A percentile compares a stretch with the other conserved stretches of the same genome.
These are phyloP conservation scores for Benincasa hispida DNA, from an alignment of 306 rosid species.

Conservation along the genomic window DNA sequence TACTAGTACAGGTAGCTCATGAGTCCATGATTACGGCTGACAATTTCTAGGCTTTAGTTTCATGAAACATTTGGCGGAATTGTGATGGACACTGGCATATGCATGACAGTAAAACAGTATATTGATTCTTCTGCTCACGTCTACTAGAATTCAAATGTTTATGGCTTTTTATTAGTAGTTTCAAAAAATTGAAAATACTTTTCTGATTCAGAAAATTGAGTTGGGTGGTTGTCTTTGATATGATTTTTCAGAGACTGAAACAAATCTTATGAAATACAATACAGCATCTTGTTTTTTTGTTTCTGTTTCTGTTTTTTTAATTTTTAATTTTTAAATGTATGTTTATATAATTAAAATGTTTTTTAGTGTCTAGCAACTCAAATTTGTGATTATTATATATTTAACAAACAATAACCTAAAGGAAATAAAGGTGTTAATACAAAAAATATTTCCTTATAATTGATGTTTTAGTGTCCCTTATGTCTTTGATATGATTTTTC, in stretches of 20 bases:
- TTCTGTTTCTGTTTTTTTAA: background rate
- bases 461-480: background rate
- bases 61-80: background rate
- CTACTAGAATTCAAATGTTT: background rate
- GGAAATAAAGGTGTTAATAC: background rate
- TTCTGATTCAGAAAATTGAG: background rate
- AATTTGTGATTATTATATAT: background rate
- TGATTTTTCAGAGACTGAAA: background rate
- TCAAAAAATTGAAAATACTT: background rate
- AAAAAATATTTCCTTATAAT: background rate
- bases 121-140: background rate
- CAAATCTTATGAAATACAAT: background rate
- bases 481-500: background rate
- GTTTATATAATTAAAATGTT: background rate
- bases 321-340: no score
- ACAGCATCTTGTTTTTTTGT: background rate
- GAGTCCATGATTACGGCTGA: conserved; percentile 7
- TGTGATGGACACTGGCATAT: background rate
- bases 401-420: background rate
- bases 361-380: background rate
- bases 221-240: background rate
- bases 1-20: conserved; percentile 75
- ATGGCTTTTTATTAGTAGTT: background rate
- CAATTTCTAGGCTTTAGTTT: background rate
- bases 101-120: background rate